These are phyloP conservation scores for Bryopsis sp. DNA, from an alignment of 139 green algal species.

Conservation along the genomic window DNA sequence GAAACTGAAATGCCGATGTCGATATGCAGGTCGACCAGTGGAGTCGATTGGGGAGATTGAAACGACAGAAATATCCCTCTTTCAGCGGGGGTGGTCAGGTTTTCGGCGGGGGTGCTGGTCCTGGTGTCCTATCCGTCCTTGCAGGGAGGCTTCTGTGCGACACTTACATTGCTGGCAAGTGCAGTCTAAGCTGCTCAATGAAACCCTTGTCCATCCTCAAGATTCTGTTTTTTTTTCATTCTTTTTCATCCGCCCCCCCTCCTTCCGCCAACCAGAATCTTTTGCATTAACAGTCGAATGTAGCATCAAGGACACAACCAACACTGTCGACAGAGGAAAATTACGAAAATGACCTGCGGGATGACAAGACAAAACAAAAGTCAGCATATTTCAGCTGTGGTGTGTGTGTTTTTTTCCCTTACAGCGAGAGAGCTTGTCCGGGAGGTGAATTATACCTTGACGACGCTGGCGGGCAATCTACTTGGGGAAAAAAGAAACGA, in stretches of 20 bases:
- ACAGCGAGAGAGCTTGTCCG: conserved; percentile 77
- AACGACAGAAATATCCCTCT: conserved; percentile 71
- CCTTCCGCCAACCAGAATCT: too few species aligned
- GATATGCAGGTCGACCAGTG: conserved; percentile 78
- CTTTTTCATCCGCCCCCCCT: too few species aligned
- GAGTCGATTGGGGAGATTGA: conserved; percentile 86
- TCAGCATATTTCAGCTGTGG: too few species aligned
- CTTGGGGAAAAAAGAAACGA: conserved; percentile 66
- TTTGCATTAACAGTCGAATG: too few species aligned
- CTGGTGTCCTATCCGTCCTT: conserved; percentile 53
- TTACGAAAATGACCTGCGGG: too few species aligned
- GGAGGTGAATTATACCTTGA: conserved; percentile 91
- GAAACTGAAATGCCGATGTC: too few species aligned
- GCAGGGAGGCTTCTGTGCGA: conserved; percentile 89
- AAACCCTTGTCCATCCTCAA: conserved; percentile 17
- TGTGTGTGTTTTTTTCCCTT: background rate
- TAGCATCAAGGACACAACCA: too few species aligned
- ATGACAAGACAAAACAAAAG: too few species aligned
- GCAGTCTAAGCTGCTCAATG: background rate
- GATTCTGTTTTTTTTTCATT: background rate
- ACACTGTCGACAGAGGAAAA: too few species aligned
- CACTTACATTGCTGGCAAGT: conserved; percentile 77
- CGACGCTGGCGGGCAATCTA: conserved; percentile 65
- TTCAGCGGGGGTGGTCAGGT: conserved; percentile 76
- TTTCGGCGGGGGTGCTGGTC: too few species aligned